Conservation (phyloP, 371 early-diverging fungal species). For the Chytridium lagenaria region DNA sequence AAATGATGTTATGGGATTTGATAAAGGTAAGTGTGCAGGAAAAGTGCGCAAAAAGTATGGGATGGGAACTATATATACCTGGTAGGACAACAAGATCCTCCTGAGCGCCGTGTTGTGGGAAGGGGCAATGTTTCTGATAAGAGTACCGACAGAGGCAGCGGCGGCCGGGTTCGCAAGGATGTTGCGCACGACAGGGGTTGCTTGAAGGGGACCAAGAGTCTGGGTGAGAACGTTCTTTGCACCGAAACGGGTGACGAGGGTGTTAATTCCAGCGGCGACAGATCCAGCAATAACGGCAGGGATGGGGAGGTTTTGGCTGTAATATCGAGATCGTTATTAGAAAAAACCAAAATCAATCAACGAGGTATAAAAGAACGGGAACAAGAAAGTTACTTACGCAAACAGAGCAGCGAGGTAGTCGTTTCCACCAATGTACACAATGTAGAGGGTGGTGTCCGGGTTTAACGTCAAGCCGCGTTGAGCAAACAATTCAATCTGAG, state of each 20-base stretch:
- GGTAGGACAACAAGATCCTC: not conserved
- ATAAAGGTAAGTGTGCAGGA: not conserved
- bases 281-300: not conserved
- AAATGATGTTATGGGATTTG: not conserved
- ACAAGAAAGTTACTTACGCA: not conserved
- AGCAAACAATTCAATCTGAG: slow-evolving; percentile 20
- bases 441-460: slow-evolving; percentile 29
- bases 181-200: not conserved
- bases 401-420: slow-evolving; percentile 22
- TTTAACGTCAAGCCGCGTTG: not conserved
- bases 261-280: not conserved
- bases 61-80: too few relatives aligned
- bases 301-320: not conserved
- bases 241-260: not conserved
- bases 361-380: too few relatives aligned
- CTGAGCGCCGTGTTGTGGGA: slow-evolving; percentile 1
- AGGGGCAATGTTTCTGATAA: not conserved
- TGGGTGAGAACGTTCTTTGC: not conserved
- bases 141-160: not conserved
- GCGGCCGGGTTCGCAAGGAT: not conserved
- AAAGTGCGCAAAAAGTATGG: too few relatives aligned
- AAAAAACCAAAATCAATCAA: too few relatives aligned
- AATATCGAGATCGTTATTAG: not conserved
- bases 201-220: slow-evolving; percentile 9
- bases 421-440: slow-evolving; percentile 39